phyloP scores from a whole-genome alignment of 345 rosid species.

The Moricandia arvensis region DNA sequence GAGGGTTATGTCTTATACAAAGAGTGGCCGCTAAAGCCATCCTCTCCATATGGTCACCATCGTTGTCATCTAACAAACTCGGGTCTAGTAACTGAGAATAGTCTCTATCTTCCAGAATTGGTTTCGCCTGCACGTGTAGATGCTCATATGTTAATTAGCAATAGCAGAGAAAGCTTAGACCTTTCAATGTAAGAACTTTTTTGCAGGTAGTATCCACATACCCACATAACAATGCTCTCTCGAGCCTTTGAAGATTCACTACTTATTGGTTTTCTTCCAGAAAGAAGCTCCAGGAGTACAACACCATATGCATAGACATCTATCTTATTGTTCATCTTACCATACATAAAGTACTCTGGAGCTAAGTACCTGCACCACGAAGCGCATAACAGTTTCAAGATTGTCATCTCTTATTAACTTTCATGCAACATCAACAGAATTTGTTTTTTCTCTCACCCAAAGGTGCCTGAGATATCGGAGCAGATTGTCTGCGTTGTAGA shows the following conservation, averaged over 20 bases:
- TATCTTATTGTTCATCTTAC: conserved; percentile 79
- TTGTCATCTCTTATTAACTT: conserved; percentile 23
- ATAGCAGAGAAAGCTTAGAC: neutral
- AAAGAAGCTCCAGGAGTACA: conserved; percentile 95
- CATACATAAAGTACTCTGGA: conserved; percentile 95
- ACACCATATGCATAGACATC: conserved; percentile 95
- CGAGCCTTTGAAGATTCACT: conserved; percentile 61
- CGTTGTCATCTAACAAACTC: conserved; percentile 41
- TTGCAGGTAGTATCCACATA: conserved; percentile 35
- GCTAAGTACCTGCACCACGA: conserved; percentile 78
- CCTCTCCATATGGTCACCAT: conserved; percentile 59
- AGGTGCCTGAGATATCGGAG: conserved; percentile 87
- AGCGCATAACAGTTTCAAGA: neutral
- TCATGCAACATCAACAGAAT: conserved; percentile 26
- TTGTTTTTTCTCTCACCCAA: conserved; percentile 55
- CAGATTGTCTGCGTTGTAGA: conserved; percentile 63
- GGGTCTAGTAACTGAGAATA: conserved; percentile 58
- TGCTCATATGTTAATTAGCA: neutral
- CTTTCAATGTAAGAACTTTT: too few species aligned
- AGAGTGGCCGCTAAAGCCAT: conserved; percentile 87
- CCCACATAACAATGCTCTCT: conserved; percentile 96
- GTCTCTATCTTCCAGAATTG: conserved; percentile 58
- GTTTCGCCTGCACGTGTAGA: conserved; percentile 61
- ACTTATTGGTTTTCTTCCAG: conserved; percentile 79
- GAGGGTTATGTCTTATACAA: conserved; percentile 67